A percentile compares a stretch with the other conserved stretches of the same genome.
phyloP scores from a whole-genome alignment of 371 early-diverging fungal genomes.

The Apophysomyces elegans region DNA sequence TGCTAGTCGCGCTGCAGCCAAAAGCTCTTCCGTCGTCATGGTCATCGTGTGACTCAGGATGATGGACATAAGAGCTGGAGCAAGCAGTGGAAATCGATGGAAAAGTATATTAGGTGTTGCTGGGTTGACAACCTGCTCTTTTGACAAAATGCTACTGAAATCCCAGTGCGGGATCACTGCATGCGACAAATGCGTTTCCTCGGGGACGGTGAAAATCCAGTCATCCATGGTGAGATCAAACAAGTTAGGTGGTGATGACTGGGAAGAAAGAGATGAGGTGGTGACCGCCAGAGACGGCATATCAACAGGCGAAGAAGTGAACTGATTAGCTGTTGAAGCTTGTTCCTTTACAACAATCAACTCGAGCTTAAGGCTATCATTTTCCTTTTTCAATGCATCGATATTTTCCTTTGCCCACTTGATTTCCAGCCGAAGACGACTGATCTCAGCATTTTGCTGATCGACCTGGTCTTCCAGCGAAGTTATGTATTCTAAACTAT shows the following conservation, averaged over 20 bases:
- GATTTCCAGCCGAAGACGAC: slow-evolving; percentile 57
- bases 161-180: slow-evolving; percentile 50
- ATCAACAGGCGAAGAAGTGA: slow-evolving; percentile 17
- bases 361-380: slow-evolving; percentile 40
- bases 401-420: slow-evolving; percentile 37
- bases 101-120: slow-evolving; percentile 19
- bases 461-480: slow-evolving; percentile 67
- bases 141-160: slow-evolving; percentile 29
- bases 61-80: slow-evolving; percentile 30
- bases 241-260: slow-evolving; percentile 32
- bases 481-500: slow-evolving; percentile 69
- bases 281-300: slow-evolving; percentile 19
- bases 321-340: slow-evolving; percentile 2
- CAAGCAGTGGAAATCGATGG: slow-evolving; percentile 36
- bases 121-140: slow-evolving; percentile 15
- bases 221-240: slow-evolving; percentile 5
- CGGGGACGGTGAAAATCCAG: slow-evolving; percentile 6
- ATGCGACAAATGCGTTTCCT: slow-evolving; percentile 41
- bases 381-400: slow-evolving; percentile 38
- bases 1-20: slow-evolving; percentile 30
- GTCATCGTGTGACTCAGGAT: slow-evolving; percentile 40
- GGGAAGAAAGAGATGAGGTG: slow-evolving; percentile 30
- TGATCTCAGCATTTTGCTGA: slow-evolving; percentile 56
- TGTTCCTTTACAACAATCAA: slow-evolving; percentile 27
- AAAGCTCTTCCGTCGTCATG: slow-evolving; percentile 42